A percentile compares a stretch with the other conserved stretches of the same genome.
These are phyloP conservation scores for Nothophaeocryptopus gaeumannii DNA, from an alignment of 2,329 filamentous ascomycete species.

Conservation along the genomic window DNA sequence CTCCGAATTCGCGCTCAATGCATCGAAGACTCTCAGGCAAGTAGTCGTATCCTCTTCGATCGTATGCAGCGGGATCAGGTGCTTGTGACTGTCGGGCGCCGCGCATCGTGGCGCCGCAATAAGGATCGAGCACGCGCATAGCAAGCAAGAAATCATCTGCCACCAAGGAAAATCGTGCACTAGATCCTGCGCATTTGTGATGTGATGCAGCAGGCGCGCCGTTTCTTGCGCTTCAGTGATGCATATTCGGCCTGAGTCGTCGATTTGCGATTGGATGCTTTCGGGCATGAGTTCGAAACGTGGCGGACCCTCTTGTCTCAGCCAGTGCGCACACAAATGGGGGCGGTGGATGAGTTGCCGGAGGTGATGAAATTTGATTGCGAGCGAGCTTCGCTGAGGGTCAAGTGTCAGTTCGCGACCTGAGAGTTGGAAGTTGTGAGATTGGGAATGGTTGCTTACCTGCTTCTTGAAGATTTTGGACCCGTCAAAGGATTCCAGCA, in stretches of 20 bases:
- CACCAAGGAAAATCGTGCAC: slow-evolving; percentile 10
- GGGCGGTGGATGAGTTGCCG: slow-evolving; percentile 11
- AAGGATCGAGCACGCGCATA: slow-evolving; percentile 11
- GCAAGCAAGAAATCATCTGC: slow-evolving; percentile 11
- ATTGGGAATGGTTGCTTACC: background rate
- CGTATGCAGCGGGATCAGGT: background rate
- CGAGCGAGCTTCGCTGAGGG: slow-evolving; percentile 5
- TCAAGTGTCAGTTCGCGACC: too few species aligned
- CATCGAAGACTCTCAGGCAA: slow-evolving; percentile 10
- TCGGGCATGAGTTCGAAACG: background rate
- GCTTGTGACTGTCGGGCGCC: background rate
- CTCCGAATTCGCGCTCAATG: slow-evolving; percentile 1
- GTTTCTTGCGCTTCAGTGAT: slow-evolving; percentile 9
- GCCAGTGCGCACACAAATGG: slow-evolving; percentile 8
- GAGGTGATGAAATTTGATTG: slow-evolving; percentile 14
- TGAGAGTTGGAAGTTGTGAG: too few species aligned
- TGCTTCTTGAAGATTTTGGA: background rate
- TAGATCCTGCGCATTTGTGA: slow-evolving; percentile 3
- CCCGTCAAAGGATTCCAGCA: slow-evolving; percentile 6
- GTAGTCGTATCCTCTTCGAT: slow-evolving; percentile 9
- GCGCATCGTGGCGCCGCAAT: slow-evolving; percentile 10
- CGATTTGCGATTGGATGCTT: slow-evolving; percentile 2
- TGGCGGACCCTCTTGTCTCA: background rate
- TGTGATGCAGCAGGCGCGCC: slow-evolving; percentile 7
- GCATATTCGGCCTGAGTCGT: slow-evolving; percentile 8